Conservation (phyloP, 164 flowering plant species). For the Berberis vulgaris region DNA sequence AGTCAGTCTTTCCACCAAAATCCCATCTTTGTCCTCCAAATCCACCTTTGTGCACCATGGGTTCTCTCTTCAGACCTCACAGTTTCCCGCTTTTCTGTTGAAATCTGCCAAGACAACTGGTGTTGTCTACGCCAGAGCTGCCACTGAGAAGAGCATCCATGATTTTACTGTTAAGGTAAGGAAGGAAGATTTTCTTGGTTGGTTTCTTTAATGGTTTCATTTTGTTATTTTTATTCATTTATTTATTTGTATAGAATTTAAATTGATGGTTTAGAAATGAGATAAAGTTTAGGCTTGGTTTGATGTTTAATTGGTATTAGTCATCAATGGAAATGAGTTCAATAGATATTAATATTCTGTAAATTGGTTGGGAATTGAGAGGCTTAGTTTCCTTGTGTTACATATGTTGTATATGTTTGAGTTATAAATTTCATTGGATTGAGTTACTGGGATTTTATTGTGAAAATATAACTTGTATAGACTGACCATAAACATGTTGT, state of each 20-base stretch:
- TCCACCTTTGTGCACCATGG: constrained; percentile 33
- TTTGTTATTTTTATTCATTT: not conserved
- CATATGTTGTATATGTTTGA: no score
- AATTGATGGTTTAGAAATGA: not conserved
- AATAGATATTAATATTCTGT: not conserved
- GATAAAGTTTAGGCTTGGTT: not conserved
- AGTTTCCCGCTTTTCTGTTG: constrained; percentile 12
- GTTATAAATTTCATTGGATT: no score
- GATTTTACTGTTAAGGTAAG: constrained; percentile 84
- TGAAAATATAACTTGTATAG: not conserved
- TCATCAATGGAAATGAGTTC: not conserved
- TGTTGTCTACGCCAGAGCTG: constrained; percentile 49
- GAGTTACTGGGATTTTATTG: not conserved
- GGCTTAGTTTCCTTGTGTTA: no score
- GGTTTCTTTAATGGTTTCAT: no score
- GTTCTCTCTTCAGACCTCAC: constrained; percentile 21
- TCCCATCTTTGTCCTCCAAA: constrained; percentile 35
- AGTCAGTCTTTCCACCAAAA: constrained; percentile 19
- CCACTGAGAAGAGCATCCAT: constrained; percentile 67
- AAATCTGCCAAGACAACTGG: constrained; percentile 29
- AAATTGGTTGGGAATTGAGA: not conserved
- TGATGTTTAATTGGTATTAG: not conserved
- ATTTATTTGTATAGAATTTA: not conserved
- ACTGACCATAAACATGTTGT: no score
- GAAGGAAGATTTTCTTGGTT: not conserved